Percentiles rank a stretch among this genome's conserved stretches.
Conservation (phyloP, 306 rosid genomes). For the cucumber (Cucumis sativus) region DNA sequence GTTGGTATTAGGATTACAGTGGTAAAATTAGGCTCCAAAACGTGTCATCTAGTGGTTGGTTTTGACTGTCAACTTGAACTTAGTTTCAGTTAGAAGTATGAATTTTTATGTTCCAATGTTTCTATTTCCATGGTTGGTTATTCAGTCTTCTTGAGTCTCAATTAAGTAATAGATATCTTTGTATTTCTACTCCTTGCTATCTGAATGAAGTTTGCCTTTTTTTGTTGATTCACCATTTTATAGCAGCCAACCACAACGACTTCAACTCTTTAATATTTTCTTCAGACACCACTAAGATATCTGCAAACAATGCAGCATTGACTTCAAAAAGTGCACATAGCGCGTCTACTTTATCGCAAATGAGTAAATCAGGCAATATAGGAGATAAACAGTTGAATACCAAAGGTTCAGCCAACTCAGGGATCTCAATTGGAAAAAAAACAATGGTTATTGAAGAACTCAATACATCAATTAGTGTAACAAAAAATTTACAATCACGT, state of each 20-base stretch:
- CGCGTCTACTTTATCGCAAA: slow-evolving; percentile 7
- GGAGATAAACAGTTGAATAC: slow-evolving; percentile 18
- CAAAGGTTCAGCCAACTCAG: slow-evolving; percentile 15
- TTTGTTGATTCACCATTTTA: not conserved
- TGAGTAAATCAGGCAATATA: slow-evolving; percentile 14
- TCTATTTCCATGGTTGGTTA: not conserved
- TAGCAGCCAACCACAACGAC: slow-evolving; percentile 33
- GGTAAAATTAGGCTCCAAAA: not conserved
- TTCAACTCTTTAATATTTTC: slow-evolving; percentile 28
- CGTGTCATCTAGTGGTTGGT: not conserved
- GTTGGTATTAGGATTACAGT: not conserved
- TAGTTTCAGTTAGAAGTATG: not conserved
- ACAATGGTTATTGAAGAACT: slow-evolving; percentile 7
- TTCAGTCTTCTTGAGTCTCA: not conserved
- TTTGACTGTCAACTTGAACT: not conserved
- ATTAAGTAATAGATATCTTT: not conserved
- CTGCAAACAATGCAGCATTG: slow-evolving; percentile 1
- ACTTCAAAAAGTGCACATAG: not conserved
- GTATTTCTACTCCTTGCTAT: not conserved
- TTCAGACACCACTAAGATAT: slow-evolving; percentile 22
- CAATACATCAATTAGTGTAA: slow-evolving; percentile 17
- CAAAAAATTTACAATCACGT: slow-evolving; percentile 17
- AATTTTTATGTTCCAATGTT: not conserved
- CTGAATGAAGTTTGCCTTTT: not conserved
- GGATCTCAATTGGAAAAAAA: slow-evolving; percentile 5